phyloP scores from a whole-genome alignment of 805 yeast genomes.

The Saturnispora galanensis region DNA sequence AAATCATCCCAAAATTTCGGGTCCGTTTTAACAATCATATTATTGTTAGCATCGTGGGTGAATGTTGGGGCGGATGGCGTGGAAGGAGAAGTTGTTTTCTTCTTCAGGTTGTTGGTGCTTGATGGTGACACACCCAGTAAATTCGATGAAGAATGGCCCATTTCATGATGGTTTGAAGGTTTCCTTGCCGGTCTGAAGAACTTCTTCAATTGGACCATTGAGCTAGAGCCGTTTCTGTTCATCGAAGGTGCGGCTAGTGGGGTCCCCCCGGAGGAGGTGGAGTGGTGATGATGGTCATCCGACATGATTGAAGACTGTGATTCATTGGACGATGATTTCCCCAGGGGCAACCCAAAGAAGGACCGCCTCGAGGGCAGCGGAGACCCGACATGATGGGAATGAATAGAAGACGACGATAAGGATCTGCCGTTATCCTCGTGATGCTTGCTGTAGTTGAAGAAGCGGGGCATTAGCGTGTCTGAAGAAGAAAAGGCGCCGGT shows the following conservation, averaged over 20 bases:
- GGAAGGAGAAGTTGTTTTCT: constrained; percentile 11
- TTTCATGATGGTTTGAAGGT: constrained; percentile 14
- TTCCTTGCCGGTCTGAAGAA: constrained; percentile 51
- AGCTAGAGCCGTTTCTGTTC: constrained; percentile 12
- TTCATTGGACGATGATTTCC: constrained; percentile 24
- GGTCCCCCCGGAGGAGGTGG: constrained; percentile 1
- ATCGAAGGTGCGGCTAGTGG: constrained; percentile 9
- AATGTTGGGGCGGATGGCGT: constrained; percentile 26
- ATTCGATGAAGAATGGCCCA: constrained; percentile 2
- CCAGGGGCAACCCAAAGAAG: constrained; percentile 22
- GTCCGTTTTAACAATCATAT: constrained; percentile 31
- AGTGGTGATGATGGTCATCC: constrained; percentile 4
- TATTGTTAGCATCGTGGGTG: constrained; percentile 31
- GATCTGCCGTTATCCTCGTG: constrained; percentile 6
- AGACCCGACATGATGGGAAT: neutral
- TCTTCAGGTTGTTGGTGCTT: constrained; percentile 4
- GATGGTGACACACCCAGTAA: constrained; percentile 1
- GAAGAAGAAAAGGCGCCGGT: neutral
- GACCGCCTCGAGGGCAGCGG: constrained; percentile 21
- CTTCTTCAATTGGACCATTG: constrained; percentile 66
- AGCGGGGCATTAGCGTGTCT: constrained; percentile 9
- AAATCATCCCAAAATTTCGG: constrained; percentile 36
- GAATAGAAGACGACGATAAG: constrained; percentile 15
- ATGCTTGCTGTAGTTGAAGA: constrained; percentile 9
- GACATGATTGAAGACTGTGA: constrained; percentile 13